Evolutionary conservation across 306 rosid genomes (phyloP).

Genomic region (Cicer arietinum): DNA sequence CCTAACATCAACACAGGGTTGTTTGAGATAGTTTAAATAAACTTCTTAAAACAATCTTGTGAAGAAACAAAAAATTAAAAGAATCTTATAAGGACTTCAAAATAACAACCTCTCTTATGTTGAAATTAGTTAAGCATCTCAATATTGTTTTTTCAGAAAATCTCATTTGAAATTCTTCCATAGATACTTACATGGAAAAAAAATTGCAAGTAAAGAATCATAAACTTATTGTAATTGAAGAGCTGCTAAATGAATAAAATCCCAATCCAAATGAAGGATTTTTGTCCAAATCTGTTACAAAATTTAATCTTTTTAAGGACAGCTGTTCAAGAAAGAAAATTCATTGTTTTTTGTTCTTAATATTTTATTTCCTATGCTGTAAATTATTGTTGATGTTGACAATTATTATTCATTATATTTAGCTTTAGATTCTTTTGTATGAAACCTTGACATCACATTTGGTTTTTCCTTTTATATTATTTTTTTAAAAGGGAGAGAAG

Average conservation of each 20-base stretch:
- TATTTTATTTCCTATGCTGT: neutral
- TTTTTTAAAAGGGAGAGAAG: neutral
- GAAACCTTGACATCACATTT: neutral
- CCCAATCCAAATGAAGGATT: neutral
- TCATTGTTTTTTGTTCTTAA: neutral
- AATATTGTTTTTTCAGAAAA: neutral
- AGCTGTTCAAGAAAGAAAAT: slow-evolving; percentile 4
- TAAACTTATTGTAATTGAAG: neutral
- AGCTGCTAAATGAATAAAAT: neutral
- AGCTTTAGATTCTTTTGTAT: slow-evolving; percentile 11
- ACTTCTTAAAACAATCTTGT: neutral
- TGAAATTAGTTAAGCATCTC: neutral
- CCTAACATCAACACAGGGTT: slow-evolving; percentile 1
- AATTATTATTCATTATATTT: slow-evolving; percentile 9
- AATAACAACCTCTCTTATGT: neutral
- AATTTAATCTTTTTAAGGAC: neutral
- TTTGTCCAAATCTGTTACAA: neutral
- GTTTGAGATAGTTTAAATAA: neutral
- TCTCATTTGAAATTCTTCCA: neutral
- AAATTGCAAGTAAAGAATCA: neutral
- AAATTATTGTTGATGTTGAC: neutral
- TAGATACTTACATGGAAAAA: neutral
- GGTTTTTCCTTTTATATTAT: neutral
- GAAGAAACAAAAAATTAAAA: neutral
- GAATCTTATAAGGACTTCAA: neutral